phyloP scores from a whole-genome alignment of 345 rosid genomes.

The Dipteronia dyeriana region DNA sequence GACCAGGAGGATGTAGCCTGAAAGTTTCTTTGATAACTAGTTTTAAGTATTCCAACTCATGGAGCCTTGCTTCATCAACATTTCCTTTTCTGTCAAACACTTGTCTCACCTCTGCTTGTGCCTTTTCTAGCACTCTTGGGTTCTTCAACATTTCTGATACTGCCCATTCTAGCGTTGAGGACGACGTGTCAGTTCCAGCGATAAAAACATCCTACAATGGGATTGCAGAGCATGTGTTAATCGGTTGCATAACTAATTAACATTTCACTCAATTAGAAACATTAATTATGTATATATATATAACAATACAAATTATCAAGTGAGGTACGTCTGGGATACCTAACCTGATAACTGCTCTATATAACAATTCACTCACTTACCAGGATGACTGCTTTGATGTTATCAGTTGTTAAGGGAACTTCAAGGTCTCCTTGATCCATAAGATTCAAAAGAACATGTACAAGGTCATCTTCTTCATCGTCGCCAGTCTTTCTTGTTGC shows the following conservation, averaged over 20 bases:
- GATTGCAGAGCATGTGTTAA: neutral
- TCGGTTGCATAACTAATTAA: neutral
- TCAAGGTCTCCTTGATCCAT: too few species aligned
- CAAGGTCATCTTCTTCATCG: too few species aligned
- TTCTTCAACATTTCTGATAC: constrained; percentile 35
- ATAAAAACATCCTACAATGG: constrained; percentile 14
- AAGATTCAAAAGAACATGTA: too few species aligned
- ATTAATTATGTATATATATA: too few species aligned
- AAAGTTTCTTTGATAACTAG: constrained; percentile 14
- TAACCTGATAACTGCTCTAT: too few species aligned
- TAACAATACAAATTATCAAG: too few species aligned
- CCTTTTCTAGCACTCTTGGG: constrained; percentile 18
- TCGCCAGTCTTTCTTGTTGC: too few species aligned
- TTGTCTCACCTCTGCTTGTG: constrained; percentile 36
- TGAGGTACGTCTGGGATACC: too few species aligned
- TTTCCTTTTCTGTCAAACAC: constrained; percentile 18
- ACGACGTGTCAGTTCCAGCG: constrained; percentile 25
- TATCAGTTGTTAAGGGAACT: too few species aligned
- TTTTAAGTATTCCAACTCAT: constrained; percentile 27
- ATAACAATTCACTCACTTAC: too few species aligned
- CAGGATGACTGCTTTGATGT: too few species aligned
- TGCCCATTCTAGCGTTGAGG: constrained; percentile 26
- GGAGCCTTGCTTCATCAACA: constrained; percentile 26
- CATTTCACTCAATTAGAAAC: too few species aligned
- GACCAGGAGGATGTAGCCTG: constrained; percentile 31